Conservation (phyloP, 2,329 filamentous ascomycete genomes). For the Ceratocystis alfenasii region DNA sequence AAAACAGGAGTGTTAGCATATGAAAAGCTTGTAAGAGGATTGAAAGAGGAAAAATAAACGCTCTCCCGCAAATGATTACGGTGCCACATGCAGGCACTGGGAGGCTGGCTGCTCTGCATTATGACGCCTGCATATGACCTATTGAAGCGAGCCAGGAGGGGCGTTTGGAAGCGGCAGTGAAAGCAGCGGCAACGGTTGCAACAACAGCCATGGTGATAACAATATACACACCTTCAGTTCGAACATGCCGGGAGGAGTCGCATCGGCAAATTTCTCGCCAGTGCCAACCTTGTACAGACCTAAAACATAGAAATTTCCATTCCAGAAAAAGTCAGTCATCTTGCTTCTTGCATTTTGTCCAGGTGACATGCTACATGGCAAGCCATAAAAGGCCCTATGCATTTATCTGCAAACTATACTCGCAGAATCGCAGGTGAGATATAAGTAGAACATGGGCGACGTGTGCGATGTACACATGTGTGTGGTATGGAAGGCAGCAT, state of each 20-base stretch:
- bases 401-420: no score
- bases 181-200: neutral
- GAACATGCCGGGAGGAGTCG: conserved; percentile 53
- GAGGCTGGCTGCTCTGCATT: neutral
- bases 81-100: neutral
- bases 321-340: neutral
- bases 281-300: conserved; percentile 48
- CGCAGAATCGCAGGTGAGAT: no score
- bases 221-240: conserved; percentile 48
- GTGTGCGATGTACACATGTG: no score
- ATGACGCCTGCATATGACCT: neutral
- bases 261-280: conserved; percentile 45
- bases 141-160: neutral
- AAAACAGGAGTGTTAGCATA: conserved; percentile 12
- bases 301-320: conserved; percentile 26
- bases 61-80: no score
- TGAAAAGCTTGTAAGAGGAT: neutral
- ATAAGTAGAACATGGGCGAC: no score
- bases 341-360: neutral
- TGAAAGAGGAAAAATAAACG: neutral
- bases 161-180: conserved; percentile 6
- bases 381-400: neutral
- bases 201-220: no score
- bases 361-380: neutral
- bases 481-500: conserved; percentile 25